These are phyloP conservation scores for Aspergillus phoenicis DNA, from an alignment of 2,329 filamentous ascomycete species.

Conservation along the genomic window DNA sequence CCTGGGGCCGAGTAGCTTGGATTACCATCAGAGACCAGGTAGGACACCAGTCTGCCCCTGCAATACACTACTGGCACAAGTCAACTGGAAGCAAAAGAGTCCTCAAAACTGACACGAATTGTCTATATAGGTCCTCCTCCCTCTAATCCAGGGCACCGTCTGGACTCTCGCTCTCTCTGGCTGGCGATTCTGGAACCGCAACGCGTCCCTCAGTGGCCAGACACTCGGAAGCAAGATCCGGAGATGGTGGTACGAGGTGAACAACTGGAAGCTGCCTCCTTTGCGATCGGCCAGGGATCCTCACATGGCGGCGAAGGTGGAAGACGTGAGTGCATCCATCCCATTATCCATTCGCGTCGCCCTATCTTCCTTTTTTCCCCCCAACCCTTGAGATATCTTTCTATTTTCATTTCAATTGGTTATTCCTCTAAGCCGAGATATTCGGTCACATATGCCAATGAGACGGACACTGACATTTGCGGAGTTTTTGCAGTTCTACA, in stretches of 20 bases:
- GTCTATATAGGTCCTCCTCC: constrained; percentile 73
- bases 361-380: no score
- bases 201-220: constrained; percentile 73
- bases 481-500: constrained; percentile 43
- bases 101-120: neutral
- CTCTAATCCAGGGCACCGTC: constrained; percentile 81
- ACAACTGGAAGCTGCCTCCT: constrained; percentile 78
- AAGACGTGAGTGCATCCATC: constrained; percentile 44
- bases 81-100: neutral
- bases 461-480: constrained; percentile 30
- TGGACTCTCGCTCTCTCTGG: constrained; percentile 84
- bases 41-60: constrained; percentile 19
- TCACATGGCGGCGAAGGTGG: constrained; percentile 43
- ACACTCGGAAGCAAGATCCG: constrained; percentile 75
- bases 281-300: constrained; percentile 28
- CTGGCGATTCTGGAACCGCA: constrained; percentile 88
- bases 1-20: constrained; percentile 75
- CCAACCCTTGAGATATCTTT: neutral
- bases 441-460: neutral
- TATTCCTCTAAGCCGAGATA: neutral
- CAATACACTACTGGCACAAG: no score
- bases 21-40: constrained; percentile 92
- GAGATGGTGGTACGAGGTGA: constrained; percentile 93
- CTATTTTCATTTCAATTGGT: no score
- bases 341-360: neutral